Percentiles rank a stretch among this genome's conserved stretches.
phyloP scores from a whole-genome alignment of 129 eudicot species.

The Arctium lappa region DNA sequence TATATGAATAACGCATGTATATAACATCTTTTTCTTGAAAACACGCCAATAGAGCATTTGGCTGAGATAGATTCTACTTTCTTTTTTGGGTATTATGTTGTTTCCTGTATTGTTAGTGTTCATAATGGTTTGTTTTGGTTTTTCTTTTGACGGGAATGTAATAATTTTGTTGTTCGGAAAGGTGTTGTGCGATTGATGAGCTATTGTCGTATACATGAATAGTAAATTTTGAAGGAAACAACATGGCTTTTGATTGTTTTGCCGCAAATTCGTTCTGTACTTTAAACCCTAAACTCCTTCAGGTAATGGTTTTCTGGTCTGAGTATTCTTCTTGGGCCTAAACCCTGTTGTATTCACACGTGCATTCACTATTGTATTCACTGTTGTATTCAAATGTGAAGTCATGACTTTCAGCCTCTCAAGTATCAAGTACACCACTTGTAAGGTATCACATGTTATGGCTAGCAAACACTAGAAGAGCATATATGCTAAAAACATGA shows the following conservation, averaged over 20 bases:
- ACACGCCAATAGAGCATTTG: neutral
- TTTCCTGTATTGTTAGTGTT: conserved; percentile 10
- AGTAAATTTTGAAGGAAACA: neutral
- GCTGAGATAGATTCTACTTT: conserved; percentile 21
- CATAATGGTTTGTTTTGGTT: conserved; percentile 16
- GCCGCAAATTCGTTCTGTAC: neutral
- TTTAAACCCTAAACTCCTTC: neutral
- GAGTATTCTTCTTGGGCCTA: neutral
- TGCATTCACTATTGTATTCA: neutral
- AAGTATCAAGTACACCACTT: neutral
- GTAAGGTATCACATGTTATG: neutral
- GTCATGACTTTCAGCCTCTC: neutral
- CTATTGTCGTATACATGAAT: neutral
- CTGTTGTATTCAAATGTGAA: neutral
- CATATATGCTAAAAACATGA: neutral
- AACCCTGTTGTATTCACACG: neutral
- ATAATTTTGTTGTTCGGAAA: conserved; percentile 23
- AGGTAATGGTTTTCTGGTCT: neutral
- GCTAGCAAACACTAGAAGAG: neutral
- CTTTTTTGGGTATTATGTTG: conserved; percentile 1
- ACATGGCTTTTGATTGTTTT: neutral
- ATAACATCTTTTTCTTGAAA: conserved; percentile 15
- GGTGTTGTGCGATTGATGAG: conserved; percentile 14
- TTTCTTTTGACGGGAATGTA: neutral
- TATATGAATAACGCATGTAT: conserved; percentile 19